A percentile compares a stretch with the other conserved stretches of the same genome.
These are phyloP conservation scores for Cicer pinnatifidum DNA, from an alignment of 306 rosid genomes.

Conservation along the genomic window DNA sequence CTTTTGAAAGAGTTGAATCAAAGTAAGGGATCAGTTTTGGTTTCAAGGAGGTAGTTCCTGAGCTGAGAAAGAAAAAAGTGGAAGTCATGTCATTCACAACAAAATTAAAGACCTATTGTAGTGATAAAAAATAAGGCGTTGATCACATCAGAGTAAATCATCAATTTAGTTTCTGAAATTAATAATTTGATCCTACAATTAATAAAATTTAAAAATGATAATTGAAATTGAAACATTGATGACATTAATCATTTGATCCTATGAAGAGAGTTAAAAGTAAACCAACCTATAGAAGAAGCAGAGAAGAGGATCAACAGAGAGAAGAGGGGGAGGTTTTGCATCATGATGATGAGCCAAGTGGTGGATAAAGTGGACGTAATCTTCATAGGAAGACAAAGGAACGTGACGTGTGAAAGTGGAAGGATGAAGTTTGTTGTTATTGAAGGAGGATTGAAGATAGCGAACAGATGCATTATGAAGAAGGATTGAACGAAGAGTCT, in stretches of 20 bases:
- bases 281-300: slow-evolving; percentile 72
- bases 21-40: slow-evolving; percentile 72
- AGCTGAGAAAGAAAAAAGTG: slow-evolving; percentile 48
- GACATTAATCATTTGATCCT: not conserved
- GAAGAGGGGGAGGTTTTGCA: slow-evolving; percentile 47
- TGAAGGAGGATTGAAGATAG: slow-evolving; percentile 54
- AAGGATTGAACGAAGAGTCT: slow-evolving; percentile 55
- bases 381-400: slow-evolving; percentile 61
- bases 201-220: too few species aligned
- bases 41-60: slow-evolving; percentile 63
- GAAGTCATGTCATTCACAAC: not conserved
- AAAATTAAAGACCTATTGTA: not conserved
- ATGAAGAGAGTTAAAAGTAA: not conserved
- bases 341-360: slow-evolving; percentile 48
- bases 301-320: slow-evolving; percentile 66
- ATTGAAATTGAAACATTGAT: not conserved
- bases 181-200: not conserved
- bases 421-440: slow-evolving; percentile 23
- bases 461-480: slow-evolving; percentile 46
- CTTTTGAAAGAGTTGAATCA: slow-evolving; percentile 62
- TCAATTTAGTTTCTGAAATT: not conserved
- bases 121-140: not conserved
- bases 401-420: slow-evolving; percentile 49
- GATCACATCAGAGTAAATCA: not conserved
- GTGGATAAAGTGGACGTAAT: slow-evolving; percentile 54